Evolutionary conservation across 2,329 filamentous ascomycete genomes (phyloP).

Genomic region (Aspergillus awamori): DNA sequence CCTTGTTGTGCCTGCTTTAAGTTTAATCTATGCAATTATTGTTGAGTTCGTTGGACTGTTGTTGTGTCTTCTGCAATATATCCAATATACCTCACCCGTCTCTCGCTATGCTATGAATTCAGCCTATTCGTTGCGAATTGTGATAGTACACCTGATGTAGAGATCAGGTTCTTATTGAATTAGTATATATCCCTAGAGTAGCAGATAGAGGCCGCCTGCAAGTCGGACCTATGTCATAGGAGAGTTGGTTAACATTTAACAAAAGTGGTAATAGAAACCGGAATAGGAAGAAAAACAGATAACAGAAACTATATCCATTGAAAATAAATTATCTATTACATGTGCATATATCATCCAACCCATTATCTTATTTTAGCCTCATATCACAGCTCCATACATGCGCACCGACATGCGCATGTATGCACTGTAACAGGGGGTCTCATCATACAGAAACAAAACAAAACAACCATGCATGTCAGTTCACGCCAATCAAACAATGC

Average conservation of each 20-base stretch:
- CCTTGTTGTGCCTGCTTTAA: slow-evolving; percentile 24
- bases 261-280: background rate
- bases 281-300: background rate
- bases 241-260: too few species aligned
- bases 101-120: slow-evolving; percentile 20
- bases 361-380: background rate
- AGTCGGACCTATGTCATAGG: background rate
- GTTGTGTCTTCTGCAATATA: slow-evolving; percentile 14
- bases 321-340: background rate
- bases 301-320: background rate
- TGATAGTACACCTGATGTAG: background rate
- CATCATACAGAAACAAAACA: background rate
- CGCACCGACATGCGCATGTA: too few species aligned
- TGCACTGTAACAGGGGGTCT: too few species aligned
- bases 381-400: background rate
- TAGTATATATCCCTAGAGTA: too few species aligned
- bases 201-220: background rate
- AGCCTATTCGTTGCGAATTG: background rate
- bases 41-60: slow-evolving; percentile 20
- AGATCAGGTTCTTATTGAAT: too few species aligned
- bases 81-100: slow-evolving; percentile 24
- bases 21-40: slow-evolving; percentile 10
- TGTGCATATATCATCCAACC: background rate
- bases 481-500: background rate
- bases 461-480: background rate